A percentile compares a stretch with the other conserved stretches of the same genome.
These are phyloP conservation scores for Saccharomyces hybrid DNA, from an alignment of 1,139 yeast genomes.

Conservation along the genomic window DNA sequence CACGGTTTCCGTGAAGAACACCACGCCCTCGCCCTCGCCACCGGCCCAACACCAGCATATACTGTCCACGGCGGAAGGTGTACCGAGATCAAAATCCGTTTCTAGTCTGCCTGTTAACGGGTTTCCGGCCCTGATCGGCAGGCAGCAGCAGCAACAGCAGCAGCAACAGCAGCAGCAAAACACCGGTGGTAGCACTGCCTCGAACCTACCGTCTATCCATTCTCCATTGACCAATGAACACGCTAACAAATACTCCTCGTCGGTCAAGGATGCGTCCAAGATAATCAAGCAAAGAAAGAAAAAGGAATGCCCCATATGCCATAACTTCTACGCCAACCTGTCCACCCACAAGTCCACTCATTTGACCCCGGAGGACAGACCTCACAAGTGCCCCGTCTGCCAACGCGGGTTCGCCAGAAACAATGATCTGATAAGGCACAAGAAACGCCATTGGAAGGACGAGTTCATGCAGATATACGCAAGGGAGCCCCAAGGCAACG, in stretches of 20 bases:
- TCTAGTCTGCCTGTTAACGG: background rate
- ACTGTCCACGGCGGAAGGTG: background rate
- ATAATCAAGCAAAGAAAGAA: constrained; percentile 50
- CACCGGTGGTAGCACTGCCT: background rate
- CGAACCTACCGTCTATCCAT: background rate
- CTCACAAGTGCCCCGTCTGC: constrained; percentile 69
- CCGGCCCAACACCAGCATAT: background rate
- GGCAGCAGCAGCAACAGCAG: background rate
- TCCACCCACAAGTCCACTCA: constrained; percentile 83
- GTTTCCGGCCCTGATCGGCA: background rate
- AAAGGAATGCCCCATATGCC: constrained; percentile 77
- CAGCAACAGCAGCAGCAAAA: background rate
- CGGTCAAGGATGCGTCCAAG: background rate
- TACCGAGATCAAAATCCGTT: background rate
- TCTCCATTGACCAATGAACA: background rate
- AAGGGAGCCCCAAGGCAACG: background rate
- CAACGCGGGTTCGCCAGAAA: constrained; percentile 79
- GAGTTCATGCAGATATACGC: constrained; percentile 30
- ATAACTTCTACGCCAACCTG: constrained; percentile 62
- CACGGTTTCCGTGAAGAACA: background rate
- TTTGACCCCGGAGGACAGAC: constrained; percentile 59
- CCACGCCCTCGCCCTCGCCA: background rate
- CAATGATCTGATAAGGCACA: constrained; percentile 74
- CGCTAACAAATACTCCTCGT: background rate
- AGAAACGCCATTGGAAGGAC: constrained; percentile 72